phyloP scores from a whole-genome alignment of 1,139 yeast species.

The Saccharomyces pastorianus region DNA sequence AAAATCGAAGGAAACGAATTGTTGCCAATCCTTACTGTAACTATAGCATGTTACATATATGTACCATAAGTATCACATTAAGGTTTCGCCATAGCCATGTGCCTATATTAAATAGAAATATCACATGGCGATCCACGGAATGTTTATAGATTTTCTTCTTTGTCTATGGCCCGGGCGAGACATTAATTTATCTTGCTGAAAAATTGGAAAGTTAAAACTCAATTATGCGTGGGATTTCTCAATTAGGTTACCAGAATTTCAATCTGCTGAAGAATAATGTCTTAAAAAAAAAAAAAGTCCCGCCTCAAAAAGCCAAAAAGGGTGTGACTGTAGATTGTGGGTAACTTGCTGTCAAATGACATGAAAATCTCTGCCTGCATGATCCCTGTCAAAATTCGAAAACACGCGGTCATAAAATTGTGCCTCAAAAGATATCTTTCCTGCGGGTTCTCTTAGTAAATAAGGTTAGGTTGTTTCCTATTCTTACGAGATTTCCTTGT shows the following conservation, averaged over 20 bases:
- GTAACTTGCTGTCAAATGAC: not conserved
- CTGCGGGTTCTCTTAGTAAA: not conserved
- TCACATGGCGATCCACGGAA: not conserved
- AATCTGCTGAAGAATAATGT: not conserved
- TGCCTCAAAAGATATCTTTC: not conserved
- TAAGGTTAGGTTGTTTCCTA: not conserved
- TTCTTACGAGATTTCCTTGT: not conserved
- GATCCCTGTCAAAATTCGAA: not conserved
- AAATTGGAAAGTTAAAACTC: not conserved
- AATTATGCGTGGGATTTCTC: not conserved
- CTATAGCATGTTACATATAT: not conserved
- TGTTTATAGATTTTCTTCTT: not conserved
- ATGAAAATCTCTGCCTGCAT: not conserved
- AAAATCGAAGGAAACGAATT: not conserved
- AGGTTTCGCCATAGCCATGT: not conserved
- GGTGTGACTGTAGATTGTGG: not conserved
- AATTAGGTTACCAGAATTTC: not conserved
- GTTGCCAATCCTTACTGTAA: not conserved
- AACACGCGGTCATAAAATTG: not conserved
- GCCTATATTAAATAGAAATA: not conserved
- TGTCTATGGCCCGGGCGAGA: not conserved
- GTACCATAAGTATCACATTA: not conserved
- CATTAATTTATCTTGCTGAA: not conserved
- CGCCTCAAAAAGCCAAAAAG: not conserved
- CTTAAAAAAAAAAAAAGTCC: not conserved